Conservation (phyloP, 768 basidiomycete species). For the Trametes coccinea region DNA sequence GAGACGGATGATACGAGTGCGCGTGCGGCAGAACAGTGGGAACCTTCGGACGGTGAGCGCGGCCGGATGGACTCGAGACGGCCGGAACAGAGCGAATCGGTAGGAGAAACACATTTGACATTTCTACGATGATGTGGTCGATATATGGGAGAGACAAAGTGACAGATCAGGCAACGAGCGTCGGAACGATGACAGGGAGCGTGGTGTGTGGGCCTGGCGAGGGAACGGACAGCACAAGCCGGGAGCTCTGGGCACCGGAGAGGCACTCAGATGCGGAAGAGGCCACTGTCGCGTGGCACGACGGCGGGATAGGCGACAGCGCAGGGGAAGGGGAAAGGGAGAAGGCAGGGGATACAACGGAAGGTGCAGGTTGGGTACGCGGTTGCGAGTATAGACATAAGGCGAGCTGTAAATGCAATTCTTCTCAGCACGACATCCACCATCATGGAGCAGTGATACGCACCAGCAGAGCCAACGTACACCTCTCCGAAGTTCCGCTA, state of each 20-base stretch:
- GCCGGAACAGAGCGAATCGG: too few relatives aligned
- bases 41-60: background rate
- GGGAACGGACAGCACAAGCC: too few relatives aligned
- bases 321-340: conserved; percentile 4
- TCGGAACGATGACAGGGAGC: conserved; percentile 10
- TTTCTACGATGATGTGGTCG: conserved; percentile 18
- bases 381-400: conserved; percentile 21
- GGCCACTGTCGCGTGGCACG: background rate
- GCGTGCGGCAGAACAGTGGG: conserved; percentile 4
- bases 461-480: conserved; percentile 24
- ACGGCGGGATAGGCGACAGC: background rate
- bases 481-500: conserved; percentile 18
- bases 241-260: background rate
- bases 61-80: background rate
- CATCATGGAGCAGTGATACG: background rate
- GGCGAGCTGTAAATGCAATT: background rate
- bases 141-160: conserved; percentile 19
- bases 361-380: conserved; percentile 11
- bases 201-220: too few relatives aligned
- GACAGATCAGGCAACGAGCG: conserved; percentile 25
- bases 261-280: too few relatives aligned
- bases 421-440: background rate
- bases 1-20: background rate
- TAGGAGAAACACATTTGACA: conserved; percentile 13
- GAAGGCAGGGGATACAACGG: too few relatives aligned